Evolutionary conservation across 495 filamentous ascomycete species (phyloP).

Genomic region (Jackrogersella minutella): DNA sequence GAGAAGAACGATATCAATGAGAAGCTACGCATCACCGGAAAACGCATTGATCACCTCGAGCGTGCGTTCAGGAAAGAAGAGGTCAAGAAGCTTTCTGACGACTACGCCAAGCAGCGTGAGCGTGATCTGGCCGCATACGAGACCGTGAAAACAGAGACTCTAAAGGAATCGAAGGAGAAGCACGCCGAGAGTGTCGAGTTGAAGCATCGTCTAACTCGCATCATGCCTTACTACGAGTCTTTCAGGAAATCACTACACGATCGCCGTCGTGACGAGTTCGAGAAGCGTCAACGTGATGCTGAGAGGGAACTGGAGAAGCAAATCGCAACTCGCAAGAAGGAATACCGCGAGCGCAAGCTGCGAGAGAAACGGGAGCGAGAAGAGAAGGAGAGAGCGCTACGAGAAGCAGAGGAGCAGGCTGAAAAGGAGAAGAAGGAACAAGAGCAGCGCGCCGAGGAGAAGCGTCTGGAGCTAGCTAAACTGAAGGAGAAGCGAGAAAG

Average conservation of each 20-base stretch:
- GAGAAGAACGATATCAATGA: constrained; percentile 96
- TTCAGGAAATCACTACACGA: constrained; percentile 83
- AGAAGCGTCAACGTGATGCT: constrained; percentile 86
- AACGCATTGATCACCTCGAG: constrained; percentile 97
- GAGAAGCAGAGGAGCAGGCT: constrained; percentile 86
- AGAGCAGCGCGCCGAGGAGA: constrained; percentile 72
- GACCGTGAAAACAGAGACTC: constrained; percentile 72
- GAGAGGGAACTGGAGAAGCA: constrained; percentile 89
- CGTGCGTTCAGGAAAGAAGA: constrained; percentile 96
- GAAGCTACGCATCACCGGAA: constrained; percentile 87
- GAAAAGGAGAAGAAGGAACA: constrained; percentile 84
- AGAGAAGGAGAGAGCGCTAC: constrained; percentile 73
- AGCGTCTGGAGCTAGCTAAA: constrained; percentile 67
- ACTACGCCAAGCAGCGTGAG: constrained; percentile 86
- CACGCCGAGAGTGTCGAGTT: constrained; percentile 87
- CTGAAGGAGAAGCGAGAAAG: constrained; percentile 84
- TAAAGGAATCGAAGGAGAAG: constrained; percentile 82
- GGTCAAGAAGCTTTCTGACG: constrained; percentile 84
- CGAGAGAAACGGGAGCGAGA: constrained; percentile 83
- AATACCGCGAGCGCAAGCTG: constrained; percentile 74
- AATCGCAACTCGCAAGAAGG: constrained; percentile 85
- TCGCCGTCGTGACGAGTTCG: constrained; percentile 92
- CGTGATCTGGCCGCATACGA: constrained; percentile 84
- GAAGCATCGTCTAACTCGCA: constrained; percentile 85
- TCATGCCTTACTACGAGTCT: constrained; percentile 79